Evolutionary conservation across 2,329 filamentous ascomycete genomes (phyloP).

Genomic region (Curvularia spicifera): DNA sequence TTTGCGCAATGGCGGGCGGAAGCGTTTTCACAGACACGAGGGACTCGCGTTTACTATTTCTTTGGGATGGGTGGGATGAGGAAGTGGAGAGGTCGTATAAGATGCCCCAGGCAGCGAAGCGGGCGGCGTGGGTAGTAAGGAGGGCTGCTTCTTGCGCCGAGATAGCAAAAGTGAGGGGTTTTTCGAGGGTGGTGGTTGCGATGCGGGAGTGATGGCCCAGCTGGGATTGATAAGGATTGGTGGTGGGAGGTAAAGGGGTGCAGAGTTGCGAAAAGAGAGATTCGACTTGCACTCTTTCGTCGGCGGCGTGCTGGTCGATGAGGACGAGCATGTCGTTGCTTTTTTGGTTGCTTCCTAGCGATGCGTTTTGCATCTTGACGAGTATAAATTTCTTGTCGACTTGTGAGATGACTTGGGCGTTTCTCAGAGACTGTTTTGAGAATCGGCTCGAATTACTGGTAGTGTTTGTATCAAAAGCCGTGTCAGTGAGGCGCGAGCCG

Average conservation of each 20-base stretch:
- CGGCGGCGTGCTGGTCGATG: conserved; percentile 93
- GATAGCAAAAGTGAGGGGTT: conserved; percentile 70
- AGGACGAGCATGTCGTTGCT: conserved; percentile 65
- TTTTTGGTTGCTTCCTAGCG: background rate
- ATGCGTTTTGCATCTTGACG: conserved; percentile 57
- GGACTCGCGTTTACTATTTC: conserved; percentile 12
- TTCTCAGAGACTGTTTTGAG: conserved; percentile 60
- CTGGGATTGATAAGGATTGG: conserved; percentile 34
- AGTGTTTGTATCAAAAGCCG: conserved; percentile 38
- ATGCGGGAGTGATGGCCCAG: conserved; percentile 43
- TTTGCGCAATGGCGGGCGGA: conserved; percentile 75
- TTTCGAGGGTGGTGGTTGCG: conserved; percentile 48
- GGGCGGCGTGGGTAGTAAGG: conserved; percentile 59
- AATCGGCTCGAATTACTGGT: conserved; percentile 50
- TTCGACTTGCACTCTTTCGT: conserved; percentile 86
- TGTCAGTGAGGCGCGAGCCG: conserved; percentile 23
- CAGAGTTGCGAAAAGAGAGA: conserved; percentile 67
- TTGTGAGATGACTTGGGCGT: conserved; percentile 75
- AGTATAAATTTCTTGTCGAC: conserved; percentile 92
- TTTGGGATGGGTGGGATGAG: conserved; percentile 2
- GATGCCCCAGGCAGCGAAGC: conserved; percentile 79
- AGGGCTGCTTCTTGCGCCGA: conserved; percentile 65
- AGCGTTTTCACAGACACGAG: conserved; percentile 63
- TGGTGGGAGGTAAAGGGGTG: conserved; percentile 21
- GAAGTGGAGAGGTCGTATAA: conserved; percentile 60